Conservation (phyloP, 345 rosid species). For the Salix udensis region DNA sequence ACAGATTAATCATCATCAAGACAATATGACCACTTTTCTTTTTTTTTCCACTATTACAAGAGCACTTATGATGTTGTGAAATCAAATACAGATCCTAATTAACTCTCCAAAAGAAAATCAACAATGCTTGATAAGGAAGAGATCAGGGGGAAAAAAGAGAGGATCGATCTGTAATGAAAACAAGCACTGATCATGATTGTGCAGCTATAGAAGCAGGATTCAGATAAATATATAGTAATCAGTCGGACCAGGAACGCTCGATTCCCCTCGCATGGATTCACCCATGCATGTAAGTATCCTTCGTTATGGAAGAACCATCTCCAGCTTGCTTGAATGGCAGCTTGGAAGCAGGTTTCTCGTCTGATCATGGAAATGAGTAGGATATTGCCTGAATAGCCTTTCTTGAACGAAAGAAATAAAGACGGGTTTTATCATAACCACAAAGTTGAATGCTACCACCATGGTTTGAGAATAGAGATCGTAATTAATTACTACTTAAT, state of each 20-base stretch:
- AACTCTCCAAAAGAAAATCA: background rate
- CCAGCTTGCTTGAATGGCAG: background rate
- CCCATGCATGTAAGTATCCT: background rate
- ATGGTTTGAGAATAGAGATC: background rate
- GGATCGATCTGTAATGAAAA: background rate
- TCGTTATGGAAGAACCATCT: background rate
- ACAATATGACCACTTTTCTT: background rate
- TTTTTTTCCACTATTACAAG: background rate
- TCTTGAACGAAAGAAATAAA: background rate
- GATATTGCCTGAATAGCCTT: background rate
- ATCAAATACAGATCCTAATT: too few relatives aligned
- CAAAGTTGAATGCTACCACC: constrained; percentile 5
- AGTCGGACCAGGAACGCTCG: constrained; percentile 57
- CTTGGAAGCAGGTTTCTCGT: background rate
- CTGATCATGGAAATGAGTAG: constrained; percentile 8
- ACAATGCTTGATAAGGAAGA: background rate
- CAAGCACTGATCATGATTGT: background rate
- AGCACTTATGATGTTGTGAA: background rate
- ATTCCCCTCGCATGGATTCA: constrained; percentile 42
- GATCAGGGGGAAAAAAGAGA: background rate
- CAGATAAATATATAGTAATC: background rate
- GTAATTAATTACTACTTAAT: background rate
- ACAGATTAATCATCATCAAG: background rate
- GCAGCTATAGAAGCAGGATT: background rate
- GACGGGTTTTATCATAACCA: background rate